Percentiles rank a stretch among this genome's conserved stretches.
Conservation (phyloP, 2,329 filamentous ascomycete genomes). For the Aureobasidium sp. region DNA sequence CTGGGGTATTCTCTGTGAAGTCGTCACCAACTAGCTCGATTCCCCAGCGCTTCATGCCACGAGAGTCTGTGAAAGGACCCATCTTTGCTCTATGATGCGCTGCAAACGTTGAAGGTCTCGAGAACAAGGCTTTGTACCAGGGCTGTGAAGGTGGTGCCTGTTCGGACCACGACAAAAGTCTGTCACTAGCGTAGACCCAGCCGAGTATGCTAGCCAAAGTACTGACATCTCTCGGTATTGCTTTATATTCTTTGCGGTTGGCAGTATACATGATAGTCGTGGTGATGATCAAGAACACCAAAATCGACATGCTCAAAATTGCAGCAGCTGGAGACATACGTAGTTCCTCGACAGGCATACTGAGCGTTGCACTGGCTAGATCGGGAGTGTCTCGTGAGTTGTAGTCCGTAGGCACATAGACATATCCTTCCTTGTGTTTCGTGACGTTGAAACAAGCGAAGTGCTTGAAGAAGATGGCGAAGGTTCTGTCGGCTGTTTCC, state of each 20-base stretch:
- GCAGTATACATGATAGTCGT: background rate
- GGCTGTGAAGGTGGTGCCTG: background rate
- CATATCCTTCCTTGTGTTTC: background rate
- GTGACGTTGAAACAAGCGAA: background rate
- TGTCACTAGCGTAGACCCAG: background rate
- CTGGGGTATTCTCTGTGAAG: too few relatives aligned
- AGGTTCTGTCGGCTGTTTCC: background rate
- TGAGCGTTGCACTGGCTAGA: background rate
- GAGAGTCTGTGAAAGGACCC: background rate
- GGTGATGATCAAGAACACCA: background rate
- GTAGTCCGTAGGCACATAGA: background rate
- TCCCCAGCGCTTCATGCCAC: background rate
- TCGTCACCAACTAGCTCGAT: background rate
- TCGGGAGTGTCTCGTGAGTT: too few relatives aligned
- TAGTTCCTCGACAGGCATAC: background rate
- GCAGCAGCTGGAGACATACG: background rate
- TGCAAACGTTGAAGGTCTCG: too few relatives aligned
- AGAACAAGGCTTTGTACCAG: background rate
- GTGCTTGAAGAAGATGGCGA: slow-evolving; percentile 2
- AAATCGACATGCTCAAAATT: background rate
- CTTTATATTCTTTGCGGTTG: background rate
- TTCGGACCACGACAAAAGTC: background rate
- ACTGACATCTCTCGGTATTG: background rate
- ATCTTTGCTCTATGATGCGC: background rate
- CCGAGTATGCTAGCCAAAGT: background rate